Base-by-base conservation (phyloP, 1,139 yeast genomes). In the Yamadazyma dendronema region DNA sequence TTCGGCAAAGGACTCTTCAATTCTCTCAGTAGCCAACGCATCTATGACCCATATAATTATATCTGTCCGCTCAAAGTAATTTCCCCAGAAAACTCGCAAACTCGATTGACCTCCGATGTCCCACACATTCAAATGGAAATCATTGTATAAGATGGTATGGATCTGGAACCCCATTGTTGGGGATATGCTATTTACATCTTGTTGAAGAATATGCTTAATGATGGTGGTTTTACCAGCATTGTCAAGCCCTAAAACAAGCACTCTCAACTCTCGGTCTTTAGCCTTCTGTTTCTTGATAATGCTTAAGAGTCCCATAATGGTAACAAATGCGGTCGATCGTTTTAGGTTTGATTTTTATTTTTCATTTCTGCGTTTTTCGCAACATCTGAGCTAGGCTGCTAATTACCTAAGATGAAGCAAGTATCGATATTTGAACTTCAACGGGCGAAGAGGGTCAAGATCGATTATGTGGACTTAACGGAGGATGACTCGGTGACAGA, bases 11-110 rank as follows among this genome's bases (percentile, higher is more conserved):
- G 85, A 84, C 57, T 84, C 95, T 13, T 62, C 54, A 23, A 87
- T 62, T 36, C 97, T 62, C 37, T 78, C 81, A 30, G 72, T 56
- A 28, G 80, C 77, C 43, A 77, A 66, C 3, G 80, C 74, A 59
- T 92, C 97, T 9, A 90, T 74, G n/a, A 90, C 96, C 97, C 97
- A 90, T n/a, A 90, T 61, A 17, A 90, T 68, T 11, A 80, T 77
- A 51, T 90, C 92, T 5, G 96, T 85, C 48, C 79, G 79, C 46
- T 89, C 97, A 54, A 85, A 89, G 61, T 89, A 88, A 61, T 89
- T 89, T 41, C 86, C 79, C 97, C 97, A 88, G 57, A 88, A 88
- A 15, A 87, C 79, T 33, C 96, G 69, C 34, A 88, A 62, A 13
- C 86, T 74, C 11, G 74, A 66, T 56, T 89, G 96, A 0, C 97